phyloP scores from a whole-genome alignment of 345 rosid genomes.

The Nephelium lappaceum region DNA sequence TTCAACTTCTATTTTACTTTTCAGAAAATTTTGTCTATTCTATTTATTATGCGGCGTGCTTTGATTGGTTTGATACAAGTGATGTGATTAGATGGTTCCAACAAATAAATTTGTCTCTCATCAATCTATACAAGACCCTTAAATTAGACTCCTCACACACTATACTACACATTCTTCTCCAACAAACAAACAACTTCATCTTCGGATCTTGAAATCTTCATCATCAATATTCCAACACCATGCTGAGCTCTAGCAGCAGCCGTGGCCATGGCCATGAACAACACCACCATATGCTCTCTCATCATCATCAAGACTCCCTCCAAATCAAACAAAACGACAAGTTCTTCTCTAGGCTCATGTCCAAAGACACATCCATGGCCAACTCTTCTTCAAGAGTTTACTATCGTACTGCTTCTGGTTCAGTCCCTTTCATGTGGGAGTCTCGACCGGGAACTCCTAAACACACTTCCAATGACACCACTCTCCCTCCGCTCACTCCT shows the following conservation, averaged over 20 bases:
- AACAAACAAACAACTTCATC: conserved; percentile 26
- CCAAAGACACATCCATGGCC: conserved; percentile 59
- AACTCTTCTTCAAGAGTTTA: conserved; percentile 69
- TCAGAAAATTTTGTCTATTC: too few species aligned
- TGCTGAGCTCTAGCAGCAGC: neutral
- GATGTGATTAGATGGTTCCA: too few species aligned
- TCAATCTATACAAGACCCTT: neutral
- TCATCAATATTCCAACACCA: neutral
- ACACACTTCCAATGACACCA: conserved; percentile 29
- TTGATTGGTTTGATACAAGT: too few species aligned
- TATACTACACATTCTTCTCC: neutral
- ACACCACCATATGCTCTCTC: neutral
- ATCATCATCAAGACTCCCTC: conserved; percentile 16
- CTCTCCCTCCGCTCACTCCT: conserved; percentile 56
- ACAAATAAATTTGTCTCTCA: neutral
- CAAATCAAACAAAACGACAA: conserved; percentile 48
- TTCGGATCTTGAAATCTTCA: conserved; percentile 35
- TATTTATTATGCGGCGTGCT: too few species aligned
- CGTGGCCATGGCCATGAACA: neutral
- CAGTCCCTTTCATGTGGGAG: conserved; percentile 84
- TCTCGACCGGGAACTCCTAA: conserved; percentile 89
- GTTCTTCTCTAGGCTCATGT: conserved; percentile 59
- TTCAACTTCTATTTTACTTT: too few species aligned
- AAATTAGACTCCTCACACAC: neutral
- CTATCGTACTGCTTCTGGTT: conserved; percentile 62